Percentiles rank a stretch among this genome's conserved stretches.
Conservation (phyloP, 1,139 yeast species). For the Diutina catenulata region DNA sequence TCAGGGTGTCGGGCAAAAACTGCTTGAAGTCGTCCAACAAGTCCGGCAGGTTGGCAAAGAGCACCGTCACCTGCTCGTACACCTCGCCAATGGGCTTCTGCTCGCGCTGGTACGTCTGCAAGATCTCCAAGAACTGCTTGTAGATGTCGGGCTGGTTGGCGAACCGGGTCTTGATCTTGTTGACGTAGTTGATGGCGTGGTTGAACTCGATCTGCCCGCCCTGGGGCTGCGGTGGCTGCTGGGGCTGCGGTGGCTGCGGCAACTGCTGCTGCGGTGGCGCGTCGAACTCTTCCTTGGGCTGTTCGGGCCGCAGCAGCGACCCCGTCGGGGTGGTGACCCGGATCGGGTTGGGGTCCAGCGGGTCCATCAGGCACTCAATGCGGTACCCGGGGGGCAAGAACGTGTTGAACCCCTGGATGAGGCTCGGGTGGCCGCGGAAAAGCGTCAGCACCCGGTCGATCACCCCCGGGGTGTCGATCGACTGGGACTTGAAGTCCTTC, state of each 20-base stretch:
- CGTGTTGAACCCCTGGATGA: slow-evolving; percentile 95
- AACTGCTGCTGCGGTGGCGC: background rate
- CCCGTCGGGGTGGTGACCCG: slow-evolving; percentile 95
- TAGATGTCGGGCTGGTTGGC: slow-evolving; percentile 92
- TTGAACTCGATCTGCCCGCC: slow-evolving; percentile 93
- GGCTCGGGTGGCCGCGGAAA: slow-evolving; percentile 83
- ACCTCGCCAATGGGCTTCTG: slow-evolving; percentile 93
- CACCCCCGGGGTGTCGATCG: slow-evolving; percentile 94
- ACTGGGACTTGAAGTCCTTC: slow-evolving; percentile 94
- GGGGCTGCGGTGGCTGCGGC: background rate
- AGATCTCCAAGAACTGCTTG: slow-evolving; percentile 85
- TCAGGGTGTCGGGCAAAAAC: slow-evolving; percentile 83
- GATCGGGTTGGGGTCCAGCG: slow-evolving; percentile 85
- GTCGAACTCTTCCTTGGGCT: no score
- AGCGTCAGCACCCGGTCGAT: slow-evolving; percentile 86
- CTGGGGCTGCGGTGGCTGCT: slow-evolving; percentile 10
- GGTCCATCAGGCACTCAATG: slow-evolving; percentile 83
- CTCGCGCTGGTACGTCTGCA: slow-evolving; percentile 93
- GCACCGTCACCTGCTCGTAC: slow-evolving; percentile 79
- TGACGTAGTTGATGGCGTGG: slow-evolving; percentile 93
- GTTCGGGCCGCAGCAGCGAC: slow-evolving; percentile 18
- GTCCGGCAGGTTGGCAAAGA: slow-evolving; percentile 91
- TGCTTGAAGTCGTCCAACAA: slow-evolving; percentile 88
- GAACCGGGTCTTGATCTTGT: slow-evolving; percentile 88
- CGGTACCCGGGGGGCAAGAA: slow-evolving; percentile 95